phyloP scores from a whole-genome alignment of 225 moss, liverwort and hornwort species.

The Pseudisothecium myosuroides region DNA sequence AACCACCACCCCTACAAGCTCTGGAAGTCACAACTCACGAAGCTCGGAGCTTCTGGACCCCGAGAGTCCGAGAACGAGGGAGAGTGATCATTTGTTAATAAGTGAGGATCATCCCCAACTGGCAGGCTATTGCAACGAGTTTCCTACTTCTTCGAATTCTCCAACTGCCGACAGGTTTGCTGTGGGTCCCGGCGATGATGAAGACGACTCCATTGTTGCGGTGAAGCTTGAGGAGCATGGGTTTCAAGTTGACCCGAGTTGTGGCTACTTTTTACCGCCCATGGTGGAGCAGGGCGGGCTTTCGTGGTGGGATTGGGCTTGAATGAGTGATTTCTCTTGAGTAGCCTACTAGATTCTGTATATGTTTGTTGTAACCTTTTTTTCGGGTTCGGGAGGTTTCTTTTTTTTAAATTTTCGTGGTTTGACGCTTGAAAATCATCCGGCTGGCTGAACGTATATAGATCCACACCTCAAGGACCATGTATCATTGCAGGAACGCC shows the following conservation, averaged over 20 bases:
- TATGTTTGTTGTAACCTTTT: background rate
- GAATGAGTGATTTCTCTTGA: background rate
- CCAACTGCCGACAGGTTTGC: slow-evolving; percentile 1
- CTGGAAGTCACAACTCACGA: slow-evolving; percentile 54
- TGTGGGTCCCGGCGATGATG: slow-evolving; percentile 1
- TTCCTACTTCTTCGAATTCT: background rate
- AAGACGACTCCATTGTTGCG: background rate
- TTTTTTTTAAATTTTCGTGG: background rate
- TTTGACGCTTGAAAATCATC: background rate
- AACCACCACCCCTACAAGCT: slow-evolving; percentile 2
- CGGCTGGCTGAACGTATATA: slow-evolving; percentile 3
- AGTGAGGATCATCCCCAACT: background rate
- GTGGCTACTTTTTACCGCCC: slow-evolving; percentile 28
- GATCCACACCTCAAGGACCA: background rate
- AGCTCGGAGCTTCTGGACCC: slow-evolving; percentile 61
- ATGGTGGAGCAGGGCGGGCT: slow-evolving; percentile 10
- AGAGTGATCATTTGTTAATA: slow-evolving; percentile 4
- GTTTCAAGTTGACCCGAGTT: slow-evolving; percentile 15
- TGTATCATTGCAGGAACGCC: background rate
- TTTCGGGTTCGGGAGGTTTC: background rate
- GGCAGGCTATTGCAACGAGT: background rate
- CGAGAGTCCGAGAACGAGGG: slow-evolving; percentile 59
- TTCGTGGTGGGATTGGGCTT: slow-evolving; percentile 40
- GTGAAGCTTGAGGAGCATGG: slow-evolving; percentile 27
- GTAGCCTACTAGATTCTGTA: background rate